Evolutionary conservation across 2,329 filamentous ascomycete species (phyloP).

Genomic region (Verticillium longisporum): DNA sequence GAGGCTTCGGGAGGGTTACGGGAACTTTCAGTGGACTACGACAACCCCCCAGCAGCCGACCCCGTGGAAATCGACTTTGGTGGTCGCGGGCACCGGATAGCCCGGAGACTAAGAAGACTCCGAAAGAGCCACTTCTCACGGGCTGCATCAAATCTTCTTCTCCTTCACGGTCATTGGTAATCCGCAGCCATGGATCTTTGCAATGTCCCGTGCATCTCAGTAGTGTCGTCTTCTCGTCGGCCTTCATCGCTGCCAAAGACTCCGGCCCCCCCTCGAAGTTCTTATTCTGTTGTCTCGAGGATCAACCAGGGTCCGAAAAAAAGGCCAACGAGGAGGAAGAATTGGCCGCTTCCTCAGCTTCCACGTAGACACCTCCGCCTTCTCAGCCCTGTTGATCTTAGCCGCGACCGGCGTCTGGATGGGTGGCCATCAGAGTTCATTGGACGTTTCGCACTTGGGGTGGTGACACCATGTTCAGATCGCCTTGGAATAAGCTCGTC

Average conservation of each 20-base stretch:
- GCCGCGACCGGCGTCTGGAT: not conserved
- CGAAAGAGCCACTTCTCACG: not conserved
- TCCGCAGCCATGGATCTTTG: not conserved
- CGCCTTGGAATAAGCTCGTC: not conserved
- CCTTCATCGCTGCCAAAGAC: no score
- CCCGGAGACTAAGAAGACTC: conserved; percentile 12
- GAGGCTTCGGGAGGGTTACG: not conserved
- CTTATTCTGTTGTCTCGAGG: no score
- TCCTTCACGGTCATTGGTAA: not conserved
- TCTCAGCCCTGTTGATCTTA: not conserved
- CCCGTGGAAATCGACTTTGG: not conserved
- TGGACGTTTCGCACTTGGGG: not conserved
- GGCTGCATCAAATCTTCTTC: not conserved
- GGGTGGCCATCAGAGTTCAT: not conserved
- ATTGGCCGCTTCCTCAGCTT: not conserved
- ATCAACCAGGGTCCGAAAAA: no score
- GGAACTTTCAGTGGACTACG: not conserved
- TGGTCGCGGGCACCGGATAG: conserved; percentile 6
- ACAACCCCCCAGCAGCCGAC: not conserved
- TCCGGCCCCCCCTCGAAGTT: no score
- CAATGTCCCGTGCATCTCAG: not conserved
- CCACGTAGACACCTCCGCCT: not conserved
- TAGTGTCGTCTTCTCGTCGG: no score
- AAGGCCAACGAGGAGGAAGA: not conserved
- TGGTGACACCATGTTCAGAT: not conserved